Evolutionary conservation across 2,329 filamentous ascomycete genomes (phyloP).

Genomic region (Xylariaceae sp.): DNA sequence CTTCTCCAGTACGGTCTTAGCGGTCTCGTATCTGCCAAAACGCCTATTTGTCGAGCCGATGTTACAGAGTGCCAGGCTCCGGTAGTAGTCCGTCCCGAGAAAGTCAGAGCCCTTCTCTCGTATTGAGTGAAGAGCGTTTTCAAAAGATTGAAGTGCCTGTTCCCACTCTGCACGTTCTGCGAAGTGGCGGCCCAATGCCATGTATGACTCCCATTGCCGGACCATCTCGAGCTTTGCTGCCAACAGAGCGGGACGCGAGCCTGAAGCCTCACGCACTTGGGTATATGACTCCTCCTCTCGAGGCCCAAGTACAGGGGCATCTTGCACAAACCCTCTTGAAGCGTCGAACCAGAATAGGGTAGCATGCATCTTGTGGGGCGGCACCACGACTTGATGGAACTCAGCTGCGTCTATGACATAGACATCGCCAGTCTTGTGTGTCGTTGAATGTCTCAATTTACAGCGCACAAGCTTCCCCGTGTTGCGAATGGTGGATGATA

Average conservation of each 20-base stretch:
- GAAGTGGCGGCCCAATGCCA: conserved; percentile 15
- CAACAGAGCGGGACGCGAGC: conserved; percentile 16
- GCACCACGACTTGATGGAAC: conserved; percentile 29
- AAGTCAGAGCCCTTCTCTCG: conserved; percentile 5
- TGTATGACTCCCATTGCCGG: conserved; percentile 16
- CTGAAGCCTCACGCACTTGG: conserved; percentile 21
- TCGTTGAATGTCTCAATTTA: not conserved
- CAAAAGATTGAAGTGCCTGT: conserved; percentile 19
- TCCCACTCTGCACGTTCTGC: conserved; percentile 19
- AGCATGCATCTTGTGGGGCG: conserved; percentile 28
- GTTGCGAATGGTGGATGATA: conserved; percentile 24
- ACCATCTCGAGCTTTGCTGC: conserved; percentile 15
- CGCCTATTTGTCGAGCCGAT: conserved; percentile 28
- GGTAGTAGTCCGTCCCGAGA: conserved; percentile 8
- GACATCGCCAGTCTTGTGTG: conserved; percentile 18
- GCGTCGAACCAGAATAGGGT: conserved; percentile 35
- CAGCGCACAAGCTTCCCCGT: conserved; percentile 21
- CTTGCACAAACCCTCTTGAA: conserved; percentile 26
- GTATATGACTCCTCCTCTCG: conserved; percentile 19
- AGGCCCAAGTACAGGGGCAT: conserved; percentile 31
- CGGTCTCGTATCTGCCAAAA: conserved; percentile 27
- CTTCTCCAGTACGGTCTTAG: conserved; percentile 21
- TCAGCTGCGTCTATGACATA: conserved; percentile 29
- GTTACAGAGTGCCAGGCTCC: conserved; percentile 20
- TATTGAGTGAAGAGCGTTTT: conserved; percentile 22